These are phyloP conservation scores for Leccinellum rugosiceps DNA, from an alignment of 768 basidiomycete species.

Conservation along the genomic window DNA sequence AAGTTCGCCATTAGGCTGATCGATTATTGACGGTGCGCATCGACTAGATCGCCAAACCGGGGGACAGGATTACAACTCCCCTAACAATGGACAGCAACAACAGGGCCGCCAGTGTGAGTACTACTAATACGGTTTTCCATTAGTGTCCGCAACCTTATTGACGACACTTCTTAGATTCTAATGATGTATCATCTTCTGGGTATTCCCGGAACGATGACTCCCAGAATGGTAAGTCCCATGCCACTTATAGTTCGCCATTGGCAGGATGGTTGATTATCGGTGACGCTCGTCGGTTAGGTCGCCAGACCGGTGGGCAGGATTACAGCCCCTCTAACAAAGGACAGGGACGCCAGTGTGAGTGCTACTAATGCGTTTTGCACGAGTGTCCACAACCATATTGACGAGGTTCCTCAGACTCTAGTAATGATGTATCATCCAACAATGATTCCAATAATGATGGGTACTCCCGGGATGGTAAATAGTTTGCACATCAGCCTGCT, in stretches of 20 bases:
- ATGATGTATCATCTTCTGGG: not conserved
- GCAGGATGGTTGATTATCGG: conserved; percentile 5
- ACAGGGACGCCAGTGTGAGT: conserved; percentile 13
- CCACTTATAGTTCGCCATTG: no score
- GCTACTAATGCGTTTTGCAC: not conserved
- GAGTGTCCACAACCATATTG: not conserved
- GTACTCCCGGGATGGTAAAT: not conserved
- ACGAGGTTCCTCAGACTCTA: not conserved
- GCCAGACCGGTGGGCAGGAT: conserved; percentile 62
- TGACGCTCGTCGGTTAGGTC: conserved; percentile 31
- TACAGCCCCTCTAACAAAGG: conserved; percentile 55
- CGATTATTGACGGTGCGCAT: not conserved
- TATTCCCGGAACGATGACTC: no score
- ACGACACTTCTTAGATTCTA: not conserved
- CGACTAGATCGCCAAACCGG: conserved; percentile 13
- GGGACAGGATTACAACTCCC: not conserved
- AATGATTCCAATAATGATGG: not conserved
- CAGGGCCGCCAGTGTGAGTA: conserved; percentile 15
- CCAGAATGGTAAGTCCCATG: conserved; percentile 2
- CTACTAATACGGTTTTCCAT: not conserved
- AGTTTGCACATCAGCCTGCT: not conserved
- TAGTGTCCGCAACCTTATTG: not conserved
- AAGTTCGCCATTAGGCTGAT: not conserved
- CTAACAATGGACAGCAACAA: conserved; percentile 5
- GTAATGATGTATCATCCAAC: not conserved